Conservation (phyloP, 345 rosid species). For the Eucalyptus dawsonii region DNA sequence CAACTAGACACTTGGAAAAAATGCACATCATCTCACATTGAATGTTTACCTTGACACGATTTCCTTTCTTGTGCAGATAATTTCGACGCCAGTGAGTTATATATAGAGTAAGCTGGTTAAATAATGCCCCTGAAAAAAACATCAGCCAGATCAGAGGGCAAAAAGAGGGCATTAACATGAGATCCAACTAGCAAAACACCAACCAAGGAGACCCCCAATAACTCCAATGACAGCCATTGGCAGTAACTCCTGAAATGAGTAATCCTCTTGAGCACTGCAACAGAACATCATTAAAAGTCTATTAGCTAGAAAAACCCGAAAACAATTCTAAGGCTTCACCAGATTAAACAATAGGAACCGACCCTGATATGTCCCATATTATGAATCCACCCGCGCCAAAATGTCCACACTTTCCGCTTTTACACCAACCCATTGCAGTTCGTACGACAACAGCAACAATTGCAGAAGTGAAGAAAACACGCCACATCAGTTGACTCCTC, state of each 20-base stretch:
- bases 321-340: background rate
- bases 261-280: constrained; percentile 92
- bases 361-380: constrained; percentile 96
- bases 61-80: constrained; percentile 80
- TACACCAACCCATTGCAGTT: constrained; percentile 95
- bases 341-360: constrained; percentile 4
- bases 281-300: background rate
- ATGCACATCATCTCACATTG: background rate
- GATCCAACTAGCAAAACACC: background rate
- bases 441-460: constrained; percentile 97
- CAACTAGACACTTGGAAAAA: background rate
- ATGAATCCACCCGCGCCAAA: constrained; percentile 96
- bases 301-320: background rate
- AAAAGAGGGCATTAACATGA: background rate
- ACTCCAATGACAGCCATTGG: constrained; percentile 98
- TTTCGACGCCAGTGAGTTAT: constrained; percentile 82
- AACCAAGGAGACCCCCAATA: constrained; percentile 92
- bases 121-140: constrained; percentile 63
- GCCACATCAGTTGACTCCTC: constrained; percentile 99
- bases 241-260: constrained; percentile 78
- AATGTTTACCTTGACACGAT: constrained; percentile 59
- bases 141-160: background rate
- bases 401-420: constrained; percentile 93
- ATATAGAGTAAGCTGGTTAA: constrained; percentile 85
- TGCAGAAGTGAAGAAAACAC: constrained; percentile 97